A percentile compares a stretch with the other conserved stretches of the same genome.
Conservation (phyloP, 345 rosid species). For the Aquilaria sinensis region DNA sequence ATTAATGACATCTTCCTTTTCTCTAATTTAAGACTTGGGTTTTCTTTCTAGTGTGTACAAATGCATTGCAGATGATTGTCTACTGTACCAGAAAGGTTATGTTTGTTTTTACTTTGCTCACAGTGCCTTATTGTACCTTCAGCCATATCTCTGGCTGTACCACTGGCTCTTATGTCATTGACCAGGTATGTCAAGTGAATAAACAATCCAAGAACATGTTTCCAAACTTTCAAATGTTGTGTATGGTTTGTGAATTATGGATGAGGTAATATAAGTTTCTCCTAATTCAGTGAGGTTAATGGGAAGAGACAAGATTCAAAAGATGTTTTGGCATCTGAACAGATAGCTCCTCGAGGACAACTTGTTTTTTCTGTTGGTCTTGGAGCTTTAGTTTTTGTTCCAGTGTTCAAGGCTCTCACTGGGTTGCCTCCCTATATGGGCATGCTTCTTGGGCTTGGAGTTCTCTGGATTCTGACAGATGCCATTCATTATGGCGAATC, state of each 20-base stretch:
- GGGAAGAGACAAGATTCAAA: constrained; percentile 63
- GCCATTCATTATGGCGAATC: constrained; percentile 96
- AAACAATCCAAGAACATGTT: constrained; percentile 4
- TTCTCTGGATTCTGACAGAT: constrained; percentile 93
- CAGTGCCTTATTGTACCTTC: constrained; percentile 76
- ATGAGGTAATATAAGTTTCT: constrained; percentile 24
- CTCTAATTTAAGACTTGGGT: not conserved
- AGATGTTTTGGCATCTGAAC: constrained; percentile 70
- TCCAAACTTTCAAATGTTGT: not conserved
- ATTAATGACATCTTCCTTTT: too few species aligned
- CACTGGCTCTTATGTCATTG: constrained; percentile 79
- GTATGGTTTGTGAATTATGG: constrained; percentile 8
- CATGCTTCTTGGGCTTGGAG: constrained; percentile 91
- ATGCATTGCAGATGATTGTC: not conserved
- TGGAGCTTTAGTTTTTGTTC: constrained; percentile 89
- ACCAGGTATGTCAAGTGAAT: constrained; percentile 59
- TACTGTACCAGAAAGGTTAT: not conserved
- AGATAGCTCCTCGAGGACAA: constrained; percentile 90
- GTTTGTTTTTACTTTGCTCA: constrained; percentile 14
- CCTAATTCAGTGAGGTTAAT: constrained; percentile 67
- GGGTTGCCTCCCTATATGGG: constrained; percentile 99
- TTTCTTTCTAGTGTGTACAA: constrained; percentile 10
- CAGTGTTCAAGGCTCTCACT: constrained; percentile 85
- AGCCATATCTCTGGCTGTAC: constrained; percentile 73
- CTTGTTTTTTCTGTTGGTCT: constrained; percentile 80